phyloP scores from a whole-genome alignment of 73 alveolate genomes.

The Stentor coeruleus region DNA sequence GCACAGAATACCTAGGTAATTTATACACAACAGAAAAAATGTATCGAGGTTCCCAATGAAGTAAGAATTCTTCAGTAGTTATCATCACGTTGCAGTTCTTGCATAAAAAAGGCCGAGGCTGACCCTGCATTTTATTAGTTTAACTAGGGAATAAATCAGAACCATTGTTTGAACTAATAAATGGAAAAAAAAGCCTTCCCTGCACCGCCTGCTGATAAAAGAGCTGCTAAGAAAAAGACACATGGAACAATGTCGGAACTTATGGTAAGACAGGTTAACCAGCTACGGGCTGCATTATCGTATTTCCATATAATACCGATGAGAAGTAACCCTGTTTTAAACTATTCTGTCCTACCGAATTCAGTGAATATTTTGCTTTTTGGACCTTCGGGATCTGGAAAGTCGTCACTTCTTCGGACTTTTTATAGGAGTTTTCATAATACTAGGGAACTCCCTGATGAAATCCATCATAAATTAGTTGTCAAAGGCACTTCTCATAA shows the following conservation, averaged over 20 bases:
- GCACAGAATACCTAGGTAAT: not conserved
- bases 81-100: not conserved
- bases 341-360: conserved; percentile 35
- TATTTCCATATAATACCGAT: conserved; percentile 29
- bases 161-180: not conserved
- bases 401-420: conserved; percentile 56
- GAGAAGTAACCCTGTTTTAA: conserved; percentile 9
- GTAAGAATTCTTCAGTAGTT: conserved; percentile 16
- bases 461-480: conserved; percentile 30
- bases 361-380: conserved; percentile 52
- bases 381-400: conserved; percentile 73
- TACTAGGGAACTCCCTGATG: conserved; percentile 27
- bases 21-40: not conserved
- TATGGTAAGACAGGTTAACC: conserved; percentile 27
- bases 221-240: conserved; percentile 20
- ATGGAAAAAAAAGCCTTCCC: conserved; percentile 24
- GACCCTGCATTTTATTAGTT: not conserved
- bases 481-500: conserved; percentile 30
- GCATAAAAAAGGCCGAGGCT: conserved; percentile 10
- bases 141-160: not conserved
- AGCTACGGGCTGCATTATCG: conserved; percentile 29
- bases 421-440: conserved; percentile 53
- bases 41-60: not conserved
- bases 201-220: conserved; percentile 23
- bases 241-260: conserved; percentile 28